Base-by-base conservation (phyloP, 371 early-diverging fungal genomes). In the Blyttiomyces sp. region DNA sequence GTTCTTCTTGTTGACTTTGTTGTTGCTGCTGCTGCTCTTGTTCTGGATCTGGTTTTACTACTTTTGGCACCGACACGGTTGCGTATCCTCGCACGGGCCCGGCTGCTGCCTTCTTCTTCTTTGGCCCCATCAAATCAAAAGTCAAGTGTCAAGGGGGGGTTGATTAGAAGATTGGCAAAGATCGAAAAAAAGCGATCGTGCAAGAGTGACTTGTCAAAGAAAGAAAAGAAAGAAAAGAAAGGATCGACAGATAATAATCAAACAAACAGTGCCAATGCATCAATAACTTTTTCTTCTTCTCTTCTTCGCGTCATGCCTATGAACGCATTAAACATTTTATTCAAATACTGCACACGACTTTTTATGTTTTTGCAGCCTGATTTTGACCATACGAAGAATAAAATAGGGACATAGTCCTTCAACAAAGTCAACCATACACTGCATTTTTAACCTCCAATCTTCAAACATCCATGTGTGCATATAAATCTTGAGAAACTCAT, bases 71-170 rank as follows among this genome's bases (percentile, higher is more conserved):
- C 6, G 36, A 33, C 19, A 54, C 54, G 0, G 66, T 66, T 23
- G 70, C 65, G 52, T 34, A 65, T 6, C 66, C 66, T 5, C 70
- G 61, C 28, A 36, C 56, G 28, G 48, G 16, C 17, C 36, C 53
- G 13, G 62, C 33, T 2, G 61, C 45, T 35, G 21, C 30, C 59
- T 65, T 65, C 23, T 54, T 59, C 54, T 57, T 63, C 59, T 31
- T 31, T 23, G 17, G 17, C 21, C 19, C 48, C 48, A 21, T n/a
- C n/a, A n/a, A 21, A 21, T 42, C 19, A 42, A 42, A 21, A 21
- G n/a, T 17, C 19, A n/a, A 21, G n/a, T n/a, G n/a, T 42, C 42
- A 21, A 42, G 19, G 19, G 17, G 42, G n/a, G 19, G 19, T 42
- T 42, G n/a, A 17, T 21, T 42, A 0, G n/a, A 13, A n/a, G 11